phyloP scores from a whole-genome alignment of 768 basidiomycete genomes.

The Boletus insuetus region DNA sequence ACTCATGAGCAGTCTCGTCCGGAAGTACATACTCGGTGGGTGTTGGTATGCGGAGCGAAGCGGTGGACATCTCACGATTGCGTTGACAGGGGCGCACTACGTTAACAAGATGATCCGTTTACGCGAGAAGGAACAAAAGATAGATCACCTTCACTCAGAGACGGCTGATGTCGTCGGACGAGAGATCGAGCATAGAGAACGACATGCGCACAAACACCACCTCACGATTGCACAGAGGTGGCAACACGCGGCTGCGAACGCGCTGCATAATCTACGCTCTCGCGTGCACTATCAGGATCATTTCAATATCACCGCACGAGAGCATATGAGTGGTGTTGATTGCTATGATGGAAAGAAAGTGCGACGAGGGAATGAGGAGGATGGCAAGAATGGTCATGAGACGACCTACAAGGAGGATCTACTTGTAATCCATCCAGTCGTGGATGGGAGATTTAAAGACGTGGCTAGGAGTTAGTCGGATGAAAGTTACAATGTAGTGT shows the following conservation, averaged over 20 bases:
- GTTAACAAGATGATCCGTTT: conserved; percentile 61
- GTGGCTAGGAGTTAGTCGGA: conserved; percentile 35
- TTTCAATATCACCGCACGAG: conserved; percentile 56
- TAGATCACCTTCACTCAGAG: conserved; percentile 38
- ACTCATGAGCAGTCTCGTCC: conserved; percentile 73
- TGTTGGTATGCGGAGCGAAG: neutral
- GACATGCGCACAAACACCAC: conserved; percentile 23
- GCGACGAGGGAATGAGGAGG: conserved; percentile 34
- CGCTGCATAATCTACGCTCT: conserved; percentile 46
- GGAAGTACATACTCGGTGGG: conserved; percentile 80
- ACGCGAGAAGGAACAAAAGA: conserved; percentile 23
- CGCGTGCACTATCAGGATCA: conserved; percentile 55
- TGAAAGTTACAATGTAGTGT: conserved; percentile 12
- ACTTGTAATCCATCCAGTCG: conserved; percentile 53
- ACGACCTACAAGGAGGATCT: conserved; percentile 43
- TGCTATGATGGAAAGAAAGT: conserved; percentile 59
- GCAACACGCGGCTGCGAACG: conserved; percentile 44
- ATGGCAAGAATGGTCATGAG: conserved; percentile 10
- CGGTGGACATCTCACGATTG: conserved; percentile 5
- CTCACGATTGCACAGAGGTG: conserved; percentile 40
- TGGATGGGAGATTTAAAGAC: conserved; percentile 69
- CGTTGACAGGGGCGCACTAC: conserved; percentile 60
- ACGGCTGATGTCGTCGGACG: conserved; percentile 47
- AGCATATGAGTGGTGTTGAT: conserved; percentile 81
- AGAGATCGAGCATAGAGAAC: conserved; percentile 42